Conservation (phyloP, 2,329 filamentous ascomycete genomes). For the Stemphylium lycopersici region DNA sequence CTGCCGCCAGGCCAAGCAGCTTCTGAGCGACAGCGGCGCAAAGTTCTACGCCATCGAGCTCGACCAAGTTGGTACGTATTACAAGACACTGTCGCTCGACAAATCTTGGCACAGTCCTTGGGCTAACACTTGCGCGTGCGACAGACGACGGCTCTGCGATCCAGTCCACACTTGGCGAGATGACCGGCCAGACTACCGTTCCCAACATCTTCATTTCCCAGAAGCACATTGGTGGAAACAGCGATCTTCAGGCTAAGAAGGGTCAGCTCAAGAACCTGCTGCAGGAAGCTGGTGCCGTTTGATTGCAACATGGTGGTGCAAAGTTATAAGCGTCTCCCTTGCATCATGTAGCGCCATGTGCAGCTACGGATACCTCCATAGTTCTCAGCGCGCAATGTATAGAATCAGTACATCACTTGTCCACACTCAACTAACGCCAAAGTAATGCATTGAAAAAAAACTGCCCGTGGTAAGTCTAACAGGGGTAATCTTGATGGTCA, state of each 20-base stretch:
- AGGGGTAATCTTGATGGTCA: conserved; percentile 36
- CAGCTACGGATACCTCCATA: neutral
- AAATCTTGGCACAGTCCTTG: too few relatives aligned
- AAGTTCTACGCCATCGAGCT: conserved; percentile 81
- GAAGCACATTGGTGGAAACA: conserved; percentile 96
- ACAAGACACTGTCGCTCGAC: too few relatives aligned
- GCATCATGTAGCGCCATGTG: neutral
- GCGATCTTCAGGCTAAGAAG: conserved; percentile 75
- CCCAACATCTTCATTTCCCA: conserved; percentile 93
- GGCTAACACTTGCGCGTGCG: neutral
- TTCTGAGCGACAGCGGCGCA: conserved; percentile 72
- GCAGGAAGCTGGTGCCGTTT: conserved; percentile 68
- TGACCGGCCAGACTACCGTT: conserved; percentile 85
- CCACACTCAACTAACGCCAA: conserved; percentile 7
- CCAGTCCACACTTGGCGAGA: conserved; percentile 79
- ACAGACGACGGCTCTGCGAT: conserved; percentile 81
- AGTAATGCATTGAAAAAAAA: conserved; percentile 15
- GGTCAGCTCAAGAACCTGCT: conserved; percentile 68
- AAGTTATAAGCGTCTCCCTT: neutral
- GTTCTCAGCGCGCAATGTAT: neutral
- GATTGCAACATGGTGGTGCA: conserved; percentile 29
- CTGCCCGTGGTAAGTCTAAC: conserved; percentile 30
- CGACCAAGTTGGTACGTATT: conserved; percentile 80
- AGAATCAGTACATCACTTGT: neutral
- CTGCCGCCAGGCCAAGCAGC: conserved; percentile 79